These are phyloP conservation scores for Backusella westeae DNA, from an alignment of 192 early-diverging fungal genomes.

Conservation along the genomic window DNA sequence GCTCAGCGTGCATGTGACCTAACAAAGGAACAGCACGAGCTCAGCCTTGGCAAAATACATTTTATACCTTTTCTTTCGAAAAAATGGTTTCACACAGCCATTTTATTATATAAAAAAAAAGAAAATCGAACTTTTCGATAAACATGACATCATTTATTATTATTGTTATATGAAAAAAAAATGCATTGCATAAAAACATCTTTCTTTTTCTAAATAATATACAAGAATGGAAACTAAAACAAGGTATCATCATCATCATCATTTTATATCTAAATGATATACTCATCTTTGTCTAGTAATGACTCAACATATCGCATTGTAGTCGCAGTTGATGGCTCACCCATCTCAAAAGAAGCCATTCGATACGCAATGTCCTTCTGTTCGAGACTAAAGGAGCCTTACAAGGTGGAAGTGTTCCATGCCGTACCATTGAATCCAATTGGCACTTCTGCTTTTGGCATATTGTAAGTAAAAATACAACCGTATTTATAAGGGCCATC, in stretches of 20 bases:
- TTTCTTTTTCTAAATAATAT: neutral
- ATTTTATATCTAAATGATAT: neutral
- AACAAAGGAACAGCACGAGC: neutral
- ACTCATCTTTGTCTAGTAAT: too few species aligned
- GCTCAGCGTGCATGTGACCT: slow-evolving; percentile 2
- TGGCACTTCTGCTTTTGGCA: neutral
- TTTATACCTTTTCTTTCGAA: neutral
- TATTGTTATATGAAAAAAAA: neutral
- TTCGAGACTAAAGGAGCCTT: neutral
- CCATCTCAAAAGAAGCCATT: slow-evolving; percentile 2
- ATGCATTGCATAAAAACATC: neutral
- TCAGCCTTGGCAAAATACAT: neutral
- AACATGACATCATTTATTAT: neutral
- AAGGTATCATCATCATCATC: neutral
- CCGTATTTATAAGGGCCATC: too few species aligned
- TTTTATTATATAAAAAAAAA: slow-evolving; percentile 1
- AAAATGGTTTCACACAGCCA: neutral
- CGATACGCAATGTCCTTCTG: neutral
- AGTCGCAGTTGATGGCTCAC: neutral
- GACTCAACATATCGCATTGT: slow-evolving; percentile 1
- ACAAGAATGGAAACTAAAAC: neutral
- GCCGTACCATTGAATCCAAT: slow-evolving; percentile 2
- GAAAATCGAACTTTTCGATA: neutral
- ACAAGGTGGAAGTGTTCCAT: neutral
- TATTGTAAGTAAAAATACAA: neutral